Percentiles rank a stretch among this genome's conserved stretches.
phyloP scores from a whole-genome alignment of 2,329 filamentous ascomycete species.

The Cytospora paraplurivora region DNA sequence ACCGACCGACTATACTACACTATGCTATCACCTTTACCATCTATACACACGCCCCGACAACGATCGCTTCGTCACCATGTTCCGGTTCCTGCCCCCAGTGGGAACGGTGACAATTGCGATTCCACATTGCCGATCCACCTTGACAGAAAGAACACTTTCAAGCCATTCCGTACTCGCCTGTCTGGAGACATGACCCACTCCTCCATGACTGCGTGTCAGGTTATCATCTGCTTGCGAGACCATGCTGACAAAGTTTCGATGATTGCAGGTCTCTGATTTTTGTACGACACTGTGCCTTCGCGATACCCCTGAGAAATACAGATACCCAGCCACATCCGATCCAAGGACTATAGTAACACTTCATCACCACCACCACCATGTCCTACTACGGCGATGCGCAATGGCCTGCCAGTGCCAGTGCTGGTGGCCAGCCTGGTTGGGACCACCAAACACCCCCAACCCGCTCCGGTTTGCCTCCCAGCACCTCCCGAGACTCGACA shows the following conservation, averaged over 20 bases:
- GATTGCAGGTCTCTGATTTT: conserved; percentile 20
- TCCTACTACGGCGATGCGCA: conserved; percentile 37
- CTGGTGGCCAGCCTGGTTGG: conserved; percentile 34
- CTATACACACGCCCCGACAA: not conserved
- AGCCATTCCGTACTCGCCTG: not conserved
- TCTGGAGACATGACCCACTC: not conserved
- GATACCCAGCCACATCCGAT: not conserved
- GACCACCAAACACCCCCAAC: conserved; percentile 36
- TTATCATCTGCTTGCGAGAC: not conserved
- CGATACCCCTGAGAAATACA: conserved; percentile 15
- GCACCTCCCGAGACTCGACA: not conserved
- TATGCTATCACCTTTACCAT: not conserved
- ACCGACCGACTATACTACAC: too few species aligned
- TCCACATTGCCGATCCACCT: not conserved
- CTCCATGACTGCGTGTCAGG: not conserved
- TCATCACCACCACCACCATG: conserved; percentile 32
- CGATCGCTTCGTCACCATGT: not conserved
- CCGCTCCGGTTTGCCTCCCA: conserved; percentile 34
- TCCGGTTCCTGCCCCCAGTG: not conserved
- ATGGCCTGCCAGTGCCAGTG: conserved; percentile 31
- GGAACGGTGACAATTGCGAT: not conserved
- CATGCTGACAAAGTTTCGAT: conserved; percentile 24
- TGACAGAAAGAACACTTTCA: too few species aligned
- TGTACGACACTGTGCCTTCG: conserved; percentile 9
- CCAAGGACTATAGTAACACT: not conserved